Percentiles rank a stretch among this genome's conserved stretches.
Evolutionary conservation across 805 yeast species (phyloP).

Genomic region (Lipomyces anomalus): DNA sequence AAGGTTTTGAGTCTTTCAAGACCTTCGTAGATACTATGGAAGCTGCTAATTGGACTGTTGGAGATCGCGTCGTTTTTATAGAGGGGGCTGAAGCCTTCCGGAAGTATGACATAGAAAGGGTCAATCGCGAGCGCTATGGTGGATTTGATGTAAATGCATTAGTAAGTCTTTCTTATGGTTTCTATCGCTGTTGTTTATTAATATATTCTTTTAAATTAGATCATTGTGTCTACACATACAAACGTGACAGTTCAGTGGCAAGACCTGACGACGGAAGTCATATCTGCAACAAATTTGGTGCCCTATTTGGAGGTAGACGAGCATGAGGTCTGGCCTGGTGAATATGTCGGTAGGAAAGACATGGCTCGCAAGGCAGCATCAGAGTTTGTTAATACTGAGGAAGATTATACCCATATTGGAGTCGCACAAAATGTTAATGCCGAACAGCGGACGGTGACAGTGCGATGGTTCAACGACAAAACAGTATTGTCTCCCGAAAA

Average conservation of each 20-base stretch:
- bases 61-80: conserved; percentile 20
- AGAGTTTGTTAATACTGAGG: conserved; percentile 4
- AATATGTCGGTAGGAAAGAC: conserved; percentile 17
- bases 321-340: conserved; percentile 24
- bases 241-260: conserved; percentile 20
- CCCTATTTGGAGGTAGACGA: conserved; percentile 21
- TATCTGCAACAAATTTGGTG: conserved; percentile 9
- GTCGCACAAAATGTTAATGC: conserved; percentile 20
- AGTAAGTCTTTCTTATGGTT: not conserved
- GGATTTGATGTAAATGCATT: conserved; percentile 21
- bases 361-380: not conserved
- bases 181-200: no score
- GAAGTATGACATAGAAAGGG: conserved; percentile 6
- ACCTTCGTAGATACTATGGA: conserved; percentile 15
- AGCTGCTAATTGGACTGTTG: conserved; percentile 19
- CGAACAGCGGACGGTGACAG: conserved; percentile 15
- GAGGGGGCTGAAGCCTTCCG: conserved; percentile 8
- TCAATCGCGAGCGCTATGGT: conserved; percentile 17
- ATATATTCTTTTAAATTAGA: not conserved
- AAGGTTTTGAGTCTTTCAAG: conserved; percentile 4
- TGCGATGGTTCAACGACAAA: conserved; percentile 19
- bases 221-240: conserved; percentile 14
- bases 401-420: conserved; percentile 18
- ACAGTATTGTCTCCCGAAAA: conserved; percentile 14
- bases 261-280: conserved; percentile 9